Base-by-base conservation (phyloP, 2,329 filamentous ascomycete genomes). In the Emericellopsis cladophorae region DNA sequence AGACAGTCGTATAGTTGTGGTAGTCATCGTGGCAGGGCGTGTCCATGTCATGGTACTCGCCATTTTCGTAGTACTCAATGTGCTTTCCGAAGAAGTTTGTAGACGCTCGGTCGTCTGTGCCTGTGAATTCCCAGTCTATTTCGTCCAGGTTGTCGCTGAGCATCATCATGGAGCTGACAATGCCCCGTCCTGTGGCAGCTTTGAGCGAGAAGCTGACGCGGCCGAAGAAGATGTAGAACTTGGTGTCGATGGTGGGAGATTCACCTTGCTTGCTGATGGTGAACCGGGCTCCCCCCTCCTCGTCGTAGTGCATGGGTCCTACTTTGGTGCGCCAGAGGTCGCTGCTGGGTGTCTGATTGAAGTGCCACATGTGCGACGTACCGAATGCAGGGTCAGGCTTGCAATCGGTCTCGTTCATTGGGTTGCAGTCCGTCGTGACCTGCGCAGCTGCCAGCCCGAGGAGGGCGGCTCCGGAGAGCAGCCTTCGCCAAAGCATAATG, bases 211-310 rank as follows among this genome's bases (percentile, higher is more conserved):
- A 72, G 60, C 92, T 85, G 42, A 86, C 79, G 45, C 79, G 76
- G 41, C 87, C 87, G 49, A 83, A 90, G 67, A 93, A 88, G 60
- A 94, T 83, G 65, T 87, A 92, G 58, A 88, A 90, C 51, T 79
- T 77, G 37, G 83, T 79, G 48, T 79, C 74, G 46, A 94, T 74
- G 1, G 86, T 93, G 1, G 87, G 84, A 1, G 86, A 83, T 51
- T 93, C 77, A 46, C 80, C 76, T 47, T 77, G 71, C 55, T 80
- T 70, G 42, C 59, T 64, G 61, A 95, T 79, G 40, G 73, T 81
- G 63, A 93, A 89, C 42, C 72, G 65, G 36, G 84, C 82, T 31
- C 83, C 84, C n/a, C 64, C 58, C 0, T 76, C 64, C 18, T 23
- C 56, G 42, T 70, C 69, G 56, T 80, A 88, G 12, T 65, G 64